Percentiles rank a stretch among this genome's conserved stretches.
Evolutionary conservation across 768 basidiomycete genomes (phyloP).

Genomic region (Suillus brevipes): DNA sequence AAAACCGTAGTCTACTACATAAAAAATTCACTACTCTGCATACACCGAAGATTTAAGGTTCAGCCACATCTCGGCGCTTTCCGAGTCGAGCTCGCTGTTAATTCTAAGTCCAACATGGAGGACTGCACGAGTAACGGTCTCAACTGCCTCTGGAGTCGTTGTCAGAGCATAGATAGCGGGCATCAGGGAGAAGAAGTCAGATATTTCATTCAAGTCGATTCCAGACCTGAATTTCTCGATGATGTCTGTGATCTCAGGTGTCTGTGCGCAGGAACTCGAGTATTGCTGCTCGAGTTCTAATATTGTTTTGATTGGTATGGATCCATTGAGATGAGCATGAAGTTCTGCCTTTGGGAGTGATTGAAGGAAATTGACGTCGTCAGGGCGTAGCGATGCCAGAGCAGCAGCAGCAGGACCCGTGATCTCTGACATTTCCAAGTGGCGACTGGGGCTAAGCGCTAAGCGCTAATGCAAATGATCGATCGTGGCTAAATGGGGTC

Average conservation of each 20-base stretch:
- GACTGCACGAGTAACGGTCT: constrained; percentile 61
- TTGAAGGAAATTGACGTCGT: constrained; percentile 61
- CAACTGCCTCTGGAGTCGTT: constrained; percentile 54
- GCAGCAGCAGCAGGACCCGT: constrained; percentile 47
- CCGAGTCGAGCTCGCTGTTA: too few relatives aligned
- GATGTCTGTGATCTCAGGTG: constrained; percentile 34
- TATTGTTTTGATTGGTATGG: constrained; percentile 66
- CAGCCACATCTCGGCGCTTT: too few relatives aligned
- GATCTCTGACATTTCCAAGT: constrained; percentile 12
- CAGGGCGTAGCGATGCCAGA: constrained; percentile 48
- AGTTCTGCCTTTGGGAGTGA: constrained; percentile 78
- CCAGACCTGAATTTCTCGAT: constrained; percentile 41
- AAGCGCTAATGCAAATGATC: not conserved
- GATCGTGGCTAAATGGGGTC: too few relatives aligned
- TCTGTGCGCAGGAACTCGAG: not conserved
- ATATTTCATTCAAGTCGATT: constrained; percentile 49
- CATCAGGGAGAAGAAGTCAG: constrained; percentile 75
- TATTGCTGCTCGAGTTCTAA: constrained; percentile 45
- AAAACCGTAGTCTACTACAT: too few relatives aligned
- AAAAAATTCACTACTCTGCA: too few relatives aligned
- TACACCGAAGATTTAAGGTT: too few relatives aligned
- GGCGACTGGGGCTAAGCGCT: not conserved
- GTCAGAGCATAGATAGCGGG: constrained; percentile 80
- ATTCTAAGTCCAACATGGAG: too few relatives aligned
- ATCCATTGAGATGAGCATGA: constrained; percentile 85